Percentiles rank a stretch among this genome's conserved stretches.
Conservation (phyloP, 345 rosid genomes). For the Dimocarpus longan region DNA sequence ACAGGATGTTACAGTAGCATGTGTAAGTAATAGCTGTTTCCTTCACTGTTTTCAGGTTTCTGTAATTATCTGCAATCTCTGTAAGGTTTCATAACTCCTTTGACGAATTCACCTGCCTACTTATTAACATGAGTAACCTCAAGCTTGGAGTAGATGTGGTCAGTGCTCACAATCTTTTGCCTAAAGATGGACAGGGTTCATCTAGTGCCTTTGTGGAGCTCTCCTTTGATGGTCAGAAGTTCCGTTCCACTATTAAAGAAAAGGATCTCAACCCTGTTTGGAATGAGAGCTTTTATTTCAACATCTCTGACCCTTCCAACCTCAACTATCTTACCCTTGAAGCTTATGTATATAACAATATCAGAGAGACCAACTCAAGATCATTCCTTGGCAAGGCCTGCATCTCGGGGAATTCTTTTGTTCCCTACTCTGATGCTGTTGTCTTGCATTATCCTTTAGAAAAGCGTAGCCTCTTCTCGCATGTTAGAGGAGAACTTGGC, state of each 20-base stretch:
- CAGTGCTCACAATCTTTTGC: slow-evolving; percentile 88
- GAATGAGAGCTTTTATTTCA: slow-evolving; percentile 97
- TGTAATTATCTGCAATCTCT: slow-evolving; percentile 19
- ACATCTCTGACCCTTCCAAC: slow-evolving; percentile 80
- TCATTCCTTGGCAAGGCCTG: slow-evolving; percentile 88
- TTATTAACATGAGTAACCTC: slow-evolving; percentile 62
- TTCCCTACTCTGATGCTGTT: slow-evolving; percentile 82
- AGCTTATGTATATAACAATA: slow-evolving; percentile 60
- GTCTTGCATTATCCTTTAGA: slow-evolving; percentile 90
- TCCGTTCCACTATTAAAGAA: slow-evolving; percentile 85
- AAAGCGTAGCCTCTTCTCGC: slow-evolving; percentile 85
- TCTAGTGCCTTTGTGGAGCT: slow-evolving; percentile 86
- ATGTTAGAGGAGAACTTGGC: slow-evolving; percentile 95
- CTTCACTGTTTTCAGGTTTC: slow-evolving; percentile 39
- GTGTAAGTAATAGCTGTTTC: slow-evolving; percentile 6
- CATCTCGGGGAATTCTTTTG: slow-evolving; percentile 82
- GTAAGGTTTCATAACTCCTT: slow-evolving; percentile 1
- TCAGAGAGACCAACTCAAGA: slow-evolving; percentile 65
- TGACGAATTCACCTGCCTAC: slow-evolving; percentile 18
- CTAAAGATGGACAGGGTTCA: slow-evolving; percentile 94
- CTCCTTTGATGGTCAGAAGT: slow-evolving; percentile 81
- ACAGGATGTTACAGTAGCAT: background rate
- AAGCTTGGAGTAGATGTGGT: slow-evolving; percentile 89
- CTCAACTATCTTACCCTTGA: slow-evolving; percentile 81
- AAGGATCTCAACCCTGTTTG: slow-evolving; percentile 91